phyloP scores from a whole-genome alignment of 1,284 basidiomycete genomes.

The Malassezia dermatis region DNA sequence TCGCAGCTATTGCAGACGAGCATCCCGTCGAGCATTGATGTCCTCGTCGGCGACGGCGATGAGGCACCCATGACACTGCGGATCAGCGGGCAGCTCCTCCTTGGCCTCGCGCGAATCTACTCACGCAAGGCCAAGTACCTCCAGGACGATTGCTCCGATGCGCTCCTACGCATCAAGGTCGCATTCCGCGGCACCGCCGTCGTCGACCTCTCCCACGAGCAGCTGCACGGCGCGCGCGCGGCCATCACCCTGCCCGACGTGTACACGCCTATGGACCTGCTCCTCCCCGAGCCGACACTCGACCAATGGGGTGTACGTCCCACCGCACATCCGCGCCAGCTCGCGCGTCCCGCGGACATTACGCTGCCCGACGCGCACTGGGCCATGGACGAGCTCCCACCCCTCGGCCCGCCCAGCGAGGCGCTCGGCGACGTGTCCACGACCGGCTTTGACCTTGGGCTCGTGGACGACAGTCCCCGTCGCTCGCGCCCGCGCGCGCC shows the following conservation, averaged over 20 bases:
- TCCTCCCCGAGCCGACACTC: conserved; percentile 58
- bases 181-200: conserved; percentile 75
- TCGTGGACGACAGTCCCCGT: conserved; percentile 49
- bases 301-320: conserved; percentile 21
- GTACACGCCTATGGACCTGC: conserved; percentile 63
- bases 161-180: conserved; percentile 87
- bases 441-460: conserved; percentile 47
- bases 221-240: conserved; percentile 72
- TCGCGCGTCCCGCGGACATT: conserved; percentile 68
- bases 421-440: conserved; percentile 31
- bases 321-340: conserved; percentile 15
- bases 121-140: conserved; percentile 95
- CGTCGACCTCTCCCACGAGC: conserved; percentile 88
- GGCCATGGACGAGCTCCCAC: conserved; percentile 26
- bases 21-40: conserved; percentile 71
- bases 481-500: not conserved
- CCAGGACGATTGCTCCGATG: conserved; percentile 93
- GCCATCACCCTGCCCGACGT: conserved; percentile 71
- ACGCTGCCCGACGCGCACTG: conserved; percentile 33
- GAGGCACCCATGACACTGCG: conserved; percentile 76
- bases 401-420: conserved; percentile 27
- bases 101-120: conserved; percentile 94
- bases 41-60: conserved; percentile 59
- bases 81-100: conserved; percentile 81
- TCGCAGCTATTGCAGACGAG: conserved; percentile 84